Base-by-base conservation (phyloP, 2,329 filamentous ascomycete genomes). In the Calycina herbarum region DNA sequence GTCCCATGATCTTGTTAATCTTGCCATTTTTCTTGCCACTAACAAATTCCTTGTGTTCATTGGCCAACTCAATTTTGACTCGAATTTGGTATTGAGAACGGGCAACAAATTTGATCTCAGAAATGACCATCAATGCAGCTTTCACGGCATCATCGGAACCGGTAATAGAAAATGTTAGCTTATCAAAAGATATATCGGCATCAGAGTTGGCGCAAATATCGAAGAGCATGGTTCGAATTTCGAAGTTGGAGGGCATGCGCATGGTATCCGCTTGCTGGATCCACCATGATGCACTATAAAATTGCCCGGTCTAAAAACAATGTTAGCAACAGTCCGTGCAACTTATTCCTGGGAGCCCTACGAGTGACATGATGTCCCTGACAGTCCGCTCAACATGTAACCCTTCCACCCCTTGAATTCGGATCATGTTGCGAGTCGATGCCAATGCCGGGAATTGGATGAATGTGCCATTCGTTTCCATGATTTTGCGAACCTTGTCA, bases 1-100 rank as follows among this genome's bases (percentile, higher is more conserved):
- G 94, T 29, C 94, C 95, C 95, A 99, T 99, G 75, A 99, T 99
- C 84, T 99, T 99, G 84, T 99, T 99, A 79, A 99, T 99, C 82
- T 99, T 99, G 79, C 95, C 95, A 74, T 99, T 99, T 83, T 99
- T 99, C 84, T 99, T 99, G 72, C 95, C 95, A 73, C 94, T 97
- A 65, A 99, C 95, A 77, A 99, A 99, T 76, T 99, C 95, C 79
- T 99, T 99, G 82, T 99, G 95, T 81, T 99, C 95, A 76, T 98
- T 98, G 75, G 95, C 95, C 64, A 99, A 89, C 82, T 99, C 95
- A 69, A 99, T 96, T 83, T 98, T 98, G 76, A 99, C 94, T 64
- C 94, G 89, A 77, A 99, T 96, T 77, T 96, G 94, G 75, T 96
- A 96, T 71, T 92, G 91, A 54, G 91, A 88, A 73, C 93, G 90